phyloP scores from a whole-genome alignment of 106 monocot species.

The Alisma plantagoaquatica region DNA sequence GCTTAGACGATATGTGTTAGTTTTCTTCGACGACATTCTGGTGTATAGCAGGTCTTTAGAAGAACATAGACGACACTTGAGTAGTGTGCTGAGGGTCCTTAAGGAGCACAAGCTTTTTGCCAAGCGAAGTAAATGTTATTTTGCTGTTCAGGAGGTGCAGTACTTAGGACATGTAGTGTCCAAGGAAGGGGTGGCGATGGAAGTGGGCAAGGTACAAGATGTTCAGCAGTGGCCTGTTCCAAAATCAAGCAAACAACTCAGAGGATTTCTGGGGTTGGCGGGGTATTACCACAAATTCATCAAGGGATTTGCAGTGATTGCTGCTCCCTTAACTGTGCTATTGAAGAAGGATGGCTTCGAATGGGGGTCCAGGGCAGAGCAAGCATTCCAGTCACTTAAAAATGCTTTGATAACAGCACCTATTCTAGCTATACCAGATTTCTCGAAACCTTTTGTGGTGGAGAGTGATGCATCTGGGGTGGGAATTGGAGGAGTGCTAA shows the following conservation, averaged over 20 bases:
- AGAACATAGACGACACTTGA: not conserved
- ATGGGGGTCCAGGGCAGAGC: not conserved
- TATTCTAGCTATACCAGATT: not conserved
- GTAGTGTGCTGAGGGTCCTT: not conserved
- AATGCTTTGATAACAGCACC: not conserved
- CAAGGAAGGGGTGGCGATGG: not conserved
- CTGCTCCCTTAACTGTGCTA: not conserved
- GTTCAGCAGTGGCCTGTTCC: not conserved
- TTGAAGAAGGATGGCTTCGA: not conserved
- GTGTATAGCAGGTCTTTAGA: not conserved
- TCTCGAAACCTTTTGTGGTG: not conserved
- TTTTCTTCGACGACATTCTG: conserved; percentile 4
- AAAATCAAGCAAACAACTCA: not conserved
- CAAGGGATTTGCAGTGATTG: not conserved
- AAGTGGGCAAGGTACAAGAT: not conserved
- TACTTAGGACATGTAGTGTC: not conserved
- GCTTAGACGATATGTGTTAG: conserved; percentile 1
- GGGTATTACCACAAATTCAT: not conserved
- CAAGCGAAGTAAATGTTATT: not conserved
- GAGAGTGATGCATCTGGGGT: not conserved
- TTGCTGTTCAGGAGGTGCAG: not conserved
- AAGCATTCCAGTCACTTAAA: not conserved
- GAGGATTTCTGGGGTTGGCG: not conserved
- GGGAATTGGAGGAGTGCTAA: not conserved
- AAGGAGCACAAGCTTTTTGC: not conserved